Evolutionary conservation across 306 rosid species (phyloP), one percentile per base, ranked within the genome.

Genomic region (Hylodesmum podocarpum): DNA sequence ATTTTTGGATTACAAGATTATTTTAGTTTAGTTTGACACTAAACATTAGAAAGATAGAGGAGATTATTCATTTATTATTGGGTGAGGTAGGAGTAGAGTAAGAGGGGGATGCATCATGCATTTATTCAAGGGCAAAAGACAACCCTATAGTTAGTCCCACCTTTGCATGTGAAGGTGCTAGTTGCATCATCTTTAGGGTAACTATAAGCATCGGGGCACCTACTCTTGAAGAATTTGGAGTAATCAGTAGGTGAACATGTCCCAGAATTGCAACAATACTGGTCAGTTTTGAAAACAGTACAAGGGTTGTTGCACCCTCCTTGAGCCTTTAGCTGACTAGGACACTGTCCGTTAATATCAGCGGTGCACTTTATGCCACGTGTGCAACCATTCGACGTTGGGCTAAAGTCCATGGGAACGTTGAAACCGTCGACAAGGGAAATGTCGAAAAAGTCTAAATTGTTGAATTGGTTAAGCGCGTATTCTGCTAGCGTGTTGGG

Each of bases 401-500:
- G 84, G 4, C 76, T 81, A 21, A 91, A 84, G 2, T 74, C 83
- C 79, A 86, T 67, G 0, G 85, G 86, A 43, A 91, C 78, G 50
- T 81, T 86, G 43, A 87, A 87, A 4, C 94, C 91, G 1, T 87
- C 81, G 0, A 89, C 61, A 0, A 85, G 21, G 0, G 90, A 80
- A n/a, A 76, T 86, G 53, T 83, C 89, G 8, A 55, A 27, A 81
- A 83, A 81, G 67, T 88, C 91, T 63, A 75, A 0, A 55, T 87
- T 78, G 57, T 53, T 73, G 10, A 0, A 72, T 25, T 77, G 80
- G 71, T 84, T 86, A 2, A 87, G 79, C 0, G 78, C 80, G 15
- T 40, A 87, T 62, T 91, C 94, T 0, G 89, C 94, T 0, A 89
- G 59, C 1, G 96, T 89, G 86, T 84, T 79, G 0, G 91, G 94